Evolutionary conservation across 441 rosid species (phyloP).

Genomic region (Gossypium schwendimanii): DNA sequence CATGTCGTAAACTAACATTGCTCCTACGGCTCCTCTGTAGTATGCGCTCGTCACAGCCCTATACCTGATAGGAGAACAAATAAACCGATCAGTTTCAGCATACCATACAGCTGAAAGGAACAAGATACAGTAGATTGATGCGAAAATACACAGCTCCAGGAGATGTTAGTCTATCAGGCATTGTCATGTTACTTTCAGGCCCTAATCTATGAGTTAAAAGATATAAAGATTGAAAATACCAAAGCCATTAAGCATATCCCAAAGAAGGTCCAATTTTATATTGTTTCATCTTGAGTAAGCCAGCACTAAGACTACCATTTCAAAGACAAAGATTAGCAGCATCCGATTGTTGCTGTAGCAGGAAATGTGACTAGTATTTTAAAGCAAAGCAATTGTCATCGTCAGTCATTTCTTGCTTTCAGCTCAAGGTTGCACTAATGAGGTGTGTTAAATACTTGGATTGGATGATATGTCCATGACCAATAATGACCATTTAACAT

Average conservation of each 20-base stretch:
- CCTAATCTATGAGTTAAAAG: not conserved
- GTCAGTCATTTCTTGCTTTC: not conserved
- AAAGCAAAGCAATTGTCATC: not conserved
- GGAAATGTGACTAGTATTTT: not conserved
- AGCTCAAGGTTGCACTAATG: not conserved
- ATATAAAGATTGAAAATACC: not conserved
- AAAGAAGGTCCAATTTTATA: not conserved
- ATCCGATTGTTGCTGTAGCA: not conserved
- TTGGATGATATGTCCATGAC: not conserved
- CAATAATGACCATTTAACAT: not conserved
- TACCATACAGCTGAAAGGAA: not conserved
- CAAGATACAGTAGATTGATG: not conserved
- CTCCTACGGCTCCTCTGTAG: conserved; percentile 43
- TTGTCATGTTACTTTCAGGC: not conserved
- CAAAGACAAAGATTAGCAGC: not conserved
- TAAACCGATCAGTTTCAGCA: not conserved
- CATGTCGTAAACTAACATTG: conserved; percentile 45
- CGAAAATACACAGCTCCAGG: not conserved
- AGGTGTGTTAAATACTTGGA: not conserved
- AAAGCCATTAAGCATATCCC: not conserved
- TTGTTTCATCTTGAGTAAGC: not conserved
- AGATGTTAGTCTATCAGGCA: not conserved
- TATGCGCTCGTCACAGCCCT: conserved; percentile 47
- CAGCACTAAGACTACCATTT: not conserved
- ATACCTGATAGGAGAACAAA: conserved; percentile 29